Evolutionary conservation across 352 stramenopile genomes (phyloP), one percentile per base, ranked within the genome.

Genomic region (Plasmopara halstedii): DNA sequence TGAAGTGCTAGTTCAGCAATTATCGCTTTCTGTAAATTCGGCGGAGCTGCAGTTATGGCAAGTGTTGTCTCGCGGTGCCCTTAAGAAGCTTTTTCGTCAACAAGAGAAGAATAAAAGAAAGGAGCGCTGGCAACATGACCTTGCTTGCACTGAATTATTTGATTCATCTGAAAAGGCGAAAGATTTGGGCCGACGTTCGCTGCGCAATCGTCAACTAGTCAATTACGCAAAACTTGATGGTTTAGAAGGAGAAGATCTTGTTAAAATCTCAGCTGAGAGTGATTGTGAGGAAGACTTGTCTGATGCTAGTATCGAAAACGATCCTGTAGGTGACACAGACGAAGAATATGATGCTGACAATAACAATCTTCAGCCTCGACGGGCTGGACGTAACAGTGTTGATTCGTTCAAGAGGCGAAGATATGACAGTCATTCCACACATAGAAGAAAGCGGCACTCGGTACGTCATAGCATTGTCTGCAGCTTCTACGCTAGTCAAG

Each of bases 11-110:
- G 54, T 78, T 15, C 27, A 52, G 19, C 57, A 71, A 17, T 58
- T 87, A 23, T 77, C 70, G 19, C 64, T 80, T 9, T 83, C 72
- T 1, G 48, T 52, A 11, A 62, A 70, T 33, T 76, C 65, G 3
- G 17, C 51, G 3, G 72, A 87, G 39, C 50, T 87, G 20, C 62
- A 78, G 49, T 36, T 87, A 1, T 87, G 75, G 67, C 67, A 73
- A 26, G 39, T 55, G 7, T 45, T 84, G 23, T 63, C 56, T 18
- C 23, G 39, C 18, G 64, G 67, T 10, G 50, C 70, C 25, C 43
- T 78, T 13, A 83, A 80, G 42, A 74, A 73, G 17, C 58, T 87
- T 10, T 62, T 62, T 3, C 59, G 65, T 2, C 71, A 76, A 15
- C 54, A 56, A 19, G 80, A 79, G 53, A 76, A 69, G 46, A 48